Evolutionary conservation across 805 yeast genomes (phyloP).

Genomic region (Zygosaccharomyces gambellarensis): DNA sequence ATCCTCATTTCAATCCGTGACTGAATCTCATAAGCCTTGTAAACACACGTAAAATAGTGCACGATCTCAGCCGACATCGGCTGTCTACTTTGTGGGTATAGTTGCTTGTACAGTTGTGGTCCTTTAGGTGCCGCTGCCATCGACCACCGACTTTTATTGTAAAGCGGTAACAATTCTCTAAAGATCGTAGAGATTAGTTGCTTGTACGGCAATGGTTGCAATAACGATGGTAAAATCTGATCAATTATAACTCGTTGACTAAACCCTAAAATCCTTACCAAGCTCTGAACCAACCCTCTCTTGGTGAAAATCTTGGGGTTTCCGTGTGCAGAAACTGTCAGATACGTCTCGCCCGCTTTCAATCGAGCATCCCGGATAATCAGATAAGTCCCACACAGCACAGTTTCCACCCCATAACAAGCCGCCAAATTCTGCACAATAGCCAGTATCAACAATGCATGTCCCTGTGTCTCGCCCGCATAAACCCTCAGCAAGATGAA

Average conservation of each 20-base stretch:
- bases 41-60: conserved; percentile 12
- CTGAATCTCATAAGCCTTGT: conserved; percentile 10
- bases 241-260: conserved; percentile 12
- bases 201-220: conserved; percentile 14
- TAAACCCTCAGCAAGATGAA: conserved; percentile 25
- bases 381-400: conserved; percentile 16
- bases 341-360: conserved; percentile 16
- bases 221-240: conserved; percentile 15
- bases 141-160: conserved; percentile 15
- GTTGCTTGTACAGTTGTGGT: conserved; percentile 1
- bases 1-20: conserved; percentile 6
- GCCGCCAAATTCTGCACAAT: conserved; percentile 23
- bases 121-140: conserved; percentile 7
- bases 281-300: conserved; percentile 13
- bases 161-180: conserved; percentile 18
- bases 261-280: conserved; percentile 14
- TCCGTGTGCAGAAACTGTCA: conserved; percentile 17
- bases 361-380: conserved; percentile 17
- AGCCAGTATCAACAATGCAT: conserved; percentile 19
- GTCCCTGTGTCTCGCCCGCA: conserved; percentile 24
- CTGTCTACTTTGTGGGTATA: conserved; percentile 15
- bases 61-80: conserved; percentile 13
- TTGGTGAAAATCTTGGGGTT: conserved; percentile 18
- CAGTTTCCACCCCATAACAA: conserved; percentile 14
- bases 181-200: conserved; percentile 15